Percentiles rank a stretch among this genome's conserved stretches.
Evolutionary conservation across 192 early-diverging fungal genomes (phyloP).

Genomic region (Backusella sp.): DNA sequence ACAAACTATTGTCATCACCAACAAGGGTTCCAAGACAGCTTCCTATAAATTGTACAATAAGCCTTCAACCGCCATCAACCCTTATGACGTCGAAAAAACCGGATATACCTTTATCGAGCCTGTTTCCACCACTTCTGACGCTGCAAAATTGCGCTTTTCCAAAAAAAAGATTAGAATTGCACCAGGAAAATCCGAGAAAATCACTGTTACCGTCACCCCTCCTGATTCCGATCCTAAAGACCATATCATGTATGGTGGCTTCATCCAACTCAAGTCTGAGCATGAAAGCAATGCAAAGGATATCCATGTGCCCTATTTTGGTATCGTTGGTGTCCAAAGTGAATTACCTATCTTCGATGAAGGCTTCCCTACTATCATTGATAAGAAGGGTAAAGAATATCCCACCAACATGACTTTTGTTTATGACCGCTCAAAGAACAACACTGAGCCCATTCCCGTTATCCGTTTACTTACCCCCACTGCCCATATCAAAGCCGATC

Average conservation of each 20-base stretch:
- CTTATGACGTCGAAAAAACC: conserved; percentile 30
- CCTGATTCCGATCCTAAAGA: conserved; percentile 24
- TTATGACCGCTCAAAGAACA: conserved; percentile 10
- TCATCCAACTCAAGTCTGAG: conserved; percentile 35
- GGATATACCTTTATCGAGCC: conserved; percentile 18
- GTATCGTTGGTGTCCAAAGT: conserved; percentile 42
- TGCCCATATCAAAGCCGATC: conserved; percentile 16
- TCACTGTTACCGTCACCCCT: conserved; percentile 26
- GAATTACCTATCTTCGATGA: conserved; percentile 48
- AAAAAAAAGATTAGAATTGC: conserved; percentile 15
- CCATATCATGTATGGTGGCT: conserved; percentile 49
- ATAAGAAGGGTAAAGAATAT: conserved; percentile 1
- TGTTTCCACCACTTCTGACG: background rate
- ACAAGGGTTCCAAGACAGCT: conserved; percentile 36
- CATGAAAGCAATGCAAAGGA: conserved; percentile 6
- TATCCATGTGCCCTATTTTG: conserved; percentile 47
- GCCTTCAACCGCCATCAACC: conserved; percentile 36
- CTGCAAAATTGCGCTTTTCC: conserved; percentile 22
- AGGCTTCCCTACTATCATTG: conserved; percentile 10
- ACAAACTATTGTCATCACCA: conserved; percentile 41
- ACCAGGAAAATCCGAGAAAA: conserved; percentile 19
- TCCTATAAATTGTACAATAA: conserved; percentile 41
- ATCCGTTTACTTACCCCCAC: conserved; percentile 26
- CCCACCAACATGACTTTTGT: background rate
- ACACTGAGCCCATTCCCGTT: conserved; percentile 8